Conservation (phyloP, 192 early-diverging fungal genomes). For the Rhizophagus clarus region DNA sequence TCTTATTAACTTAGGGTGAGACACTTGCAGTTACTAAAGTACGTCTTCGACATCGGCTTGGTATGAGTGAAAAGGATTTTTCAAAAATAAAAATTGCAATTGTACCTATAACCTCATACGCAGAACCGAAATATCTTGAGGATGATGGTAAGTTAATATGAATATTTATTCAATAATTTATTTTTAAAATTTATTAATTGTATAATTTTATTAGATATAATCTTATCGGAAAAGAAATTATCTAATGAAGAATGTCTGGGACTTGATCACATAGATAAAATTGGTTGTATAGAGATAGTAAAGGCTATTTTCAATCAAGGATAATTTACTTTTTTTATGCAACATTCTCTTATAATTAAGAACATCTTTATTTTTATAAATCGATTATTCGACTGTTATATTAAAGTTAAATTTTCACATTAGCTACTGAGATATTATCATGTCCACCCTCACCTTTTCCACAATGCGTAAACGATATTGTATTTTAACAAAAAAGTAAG, state of each 20-base stretch:
- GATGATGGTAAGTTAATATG: slow-evolving; percentile 34
- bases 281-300: slow-evolving; percentile 40
- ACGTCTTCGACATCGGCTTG: slow-evolving; percentile 70
- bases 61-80: slow-evolving; percentile 86
- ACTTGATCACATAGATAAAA: slow-evolving; percentile 57
- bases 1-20: slow-evolving; percentile 55
- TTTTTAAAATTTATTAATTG: no score
- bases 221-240: slow-evolving; percentile 36
- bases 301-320: slow-evolving; percentile 50
- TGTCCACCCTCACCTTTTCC: no score
- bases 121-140: not conserved
- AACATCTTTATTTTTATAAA: not conserved
- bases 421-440: no score
- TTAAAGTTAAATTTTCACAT: no score
- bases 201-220: not conserved
- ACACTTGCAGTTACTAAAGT: slow-evolving; percentile 67
- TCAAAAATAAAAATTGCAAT: slow-evolving; percentile 63
- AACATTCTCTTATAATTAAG: no score
- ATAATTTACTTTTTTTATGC: slow-evolving; percentile 18
- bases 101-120: slow-evolving; percentile 24
- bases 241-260: slow-evolving; percentile 42
- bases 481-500: no score
- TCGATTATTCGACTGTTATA: no score
- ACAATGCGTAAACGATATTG: no score
- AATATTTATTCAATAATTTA: no score